Percentiles rank a stretch among this genome's conserved stretches.
These are phyloP conservation scores for Conticribra guillardii DNA, from an alignment of 108 stramenopile genomes.

Conservation along the genomic window DNA sequence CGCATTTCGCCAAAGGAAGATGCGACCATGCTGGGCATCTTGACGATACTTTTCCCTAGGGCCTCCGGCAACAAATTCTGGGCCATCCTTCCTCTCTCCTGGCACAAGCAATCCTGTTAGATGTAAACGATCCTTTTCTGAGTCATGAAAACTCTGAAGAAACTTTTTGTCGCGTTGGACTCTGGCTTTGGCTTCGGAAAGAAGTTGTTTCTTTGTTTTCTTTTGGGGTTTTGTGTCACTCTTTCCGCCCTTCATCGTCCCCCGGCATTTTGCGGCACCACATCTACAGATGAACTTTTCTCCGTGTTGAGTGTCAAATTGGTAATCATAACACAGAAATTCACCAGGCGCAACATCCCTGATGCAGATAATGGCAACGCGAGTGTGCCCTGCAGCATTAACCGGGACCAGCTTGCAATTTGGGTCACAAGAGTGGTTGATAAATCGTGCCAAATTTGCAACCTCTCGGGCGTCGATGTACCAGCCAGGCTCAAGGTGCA, in stretches of 20 bases:
- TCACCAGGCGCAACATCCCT: conserved; percentile 79
- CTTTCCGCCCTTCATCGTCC: conserved; percentile 75
- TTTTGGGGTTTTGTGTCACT: conserved; percentile 27
- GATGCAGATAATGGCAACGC: conserved; percentile 85
- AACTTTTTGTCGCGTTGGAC: conserved; percentile 63
- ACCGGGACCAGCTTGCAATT: conserved; percentile 87
- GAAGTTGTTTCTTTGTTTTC: conserved; percentile 48
- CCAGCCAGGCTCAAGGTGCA: conserved; percentile 81
- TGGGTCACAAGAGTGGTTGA: conserved; percentile 95
- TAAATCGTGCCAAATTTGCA: conserved; percentile 89
- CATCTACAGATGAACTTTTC: conserved; percentile 70
- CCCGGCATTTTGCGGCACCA: conserved; percentile 77
- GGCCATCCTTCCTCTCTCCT: conserved; percentile 42
- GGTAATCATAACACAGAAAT: conserved; percentile 92
- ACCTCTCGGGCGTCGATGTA: conserved; percentile 91
- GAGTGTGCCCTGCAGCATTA: conserved; percentile 82
- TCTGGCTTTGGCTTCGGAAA: conserved; percentile 60
- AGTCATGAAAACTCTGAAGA: conserved; percentile 46
- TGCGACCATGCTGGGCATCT: conserved; percentile 20
- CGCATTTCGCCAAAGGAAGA: conserved; percentile 80
- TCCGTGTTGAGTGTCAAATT: conserved; percentile 79
- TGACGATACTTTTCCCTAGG: conserved; percentile 48
- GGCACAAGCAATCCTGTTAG: conserved; percentile 61
- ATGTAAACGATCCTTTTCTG: conserved; percentile 40
- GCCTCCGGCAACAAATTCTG: conserved; percentile 55